Percentiles rank a stretch among this genome's conserved stretches.
Conservation (phyloP, 345 rosid species). For the Eucalyptus shirleyi region DNA sequence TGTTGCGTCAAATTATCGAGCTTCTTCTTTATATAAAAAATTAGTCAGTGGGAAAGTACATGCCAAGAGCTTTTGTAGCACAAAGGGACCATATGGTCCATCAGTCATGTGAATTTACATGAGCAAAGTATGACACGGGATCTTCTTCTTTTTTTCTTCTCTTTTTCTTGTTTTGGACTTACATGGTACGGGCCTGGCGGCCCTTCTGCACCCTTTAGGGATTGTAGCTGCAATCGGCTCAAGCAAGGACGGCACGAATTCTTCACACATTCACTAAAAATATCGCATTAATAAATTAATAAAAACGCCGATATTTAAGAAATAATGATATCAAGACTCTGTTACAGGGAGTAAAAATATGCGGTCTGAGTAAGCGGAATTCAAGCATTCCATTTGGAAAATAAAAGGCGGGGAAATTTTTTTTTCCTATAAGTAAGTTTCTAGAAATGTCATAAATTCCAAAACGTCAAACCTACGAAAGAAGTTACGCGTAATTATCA, state of each 20-base stretch:
- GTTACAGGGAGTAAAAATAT: neutral
- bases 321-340: neutral
- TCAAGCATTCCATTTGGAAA: neutral
- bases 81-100: neutral
- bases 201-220: neutral
- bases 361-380: neutral
- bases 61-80: neutral
- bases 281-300: neutral
- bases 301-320: neutral
- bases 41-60: neutral
- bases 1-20: neutral
- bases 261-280: neutral
- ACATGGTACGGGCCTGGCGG: neutral
- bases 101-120: neutral
- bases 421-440: neutral
- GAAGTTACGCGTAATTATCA: rapidly evolving
- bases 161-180: neutral
- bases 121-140: neutral
- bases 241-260: neutral
- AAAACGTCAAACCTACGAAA: neutral
- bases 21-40: neutral
- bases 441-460: neutral
- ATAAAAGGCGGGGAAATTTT: rapidly evolving
- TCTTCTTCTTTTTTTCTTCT: rapidly evolving
- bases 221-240: neutral